Evolutionary conservation across 2,329 filamentous ascomycete species (phyloP).

Genomic region (Lithohypha guttulata): DNA sequence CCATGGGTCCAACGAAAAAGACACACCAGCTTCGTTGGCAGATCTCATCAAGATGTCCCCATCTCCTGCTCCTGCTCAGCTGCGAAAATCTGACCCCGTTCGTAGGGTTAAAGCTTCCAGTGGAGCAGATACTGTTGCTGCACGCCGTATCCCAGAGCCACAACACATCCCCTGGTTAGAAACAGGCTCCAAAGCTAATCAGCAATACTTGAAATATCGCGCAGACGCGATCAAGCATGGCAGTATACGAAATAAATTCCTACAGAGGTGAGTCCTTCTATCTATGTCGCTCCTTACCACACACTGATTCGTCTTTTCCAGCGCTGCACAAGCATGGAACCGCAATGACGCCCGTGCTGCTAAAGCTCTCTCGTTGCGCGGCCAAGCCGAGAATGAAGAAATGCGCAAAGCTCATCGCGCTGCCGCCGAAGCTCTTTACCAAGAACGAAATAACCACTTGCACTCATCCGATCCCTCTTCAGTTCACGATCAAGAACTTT

Average conservation of each 20-base stretch:
- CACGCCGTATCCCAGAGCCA: constrained; percentile 73
- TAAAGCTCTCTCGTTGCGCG: constrained; percentile 84
- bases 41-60: constrained; percentile 95
- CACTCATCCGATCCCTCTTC: constrained; percentile 33
- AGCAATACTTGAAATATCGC: constrained; percentile 86
- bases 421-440: constrained; percentile 82
- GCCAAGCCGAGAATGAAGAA: constrained; percentile 90
- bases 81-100: constrained; percentile 36
- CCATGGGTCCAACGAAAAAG: constrained; percentile 56
- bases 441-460: constrained; percentile 73
- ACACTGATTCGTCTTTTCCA: constrained; percentile 30
- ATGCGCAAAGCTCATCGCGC: constrained; percentile 97
- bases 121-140: constrained; percentile 49
- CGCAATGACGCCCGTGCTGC: constrained; percentile 92
- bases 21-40: constrained; percentile 66
- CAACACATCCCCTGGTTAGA: constrained; percentile 95
- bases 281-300: neutral
- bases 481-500: constrained; percentile 59
- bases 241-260: constrained; percentile 88
- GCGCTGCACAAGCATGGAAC: constrained; percentile 96
- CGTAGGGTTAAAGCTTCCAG: constrained; percentile 42
- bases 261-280: constrained; percentile 61
- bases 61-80: constrained; percentile 55
- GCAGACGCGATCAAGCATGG: constrained; percentile 96
- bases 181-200: constrained; percentile 81